Evolutionary conservation across 202 grass and related monocot genomes (phyloP).

Genomic region (Setaria viridis): DNA sequence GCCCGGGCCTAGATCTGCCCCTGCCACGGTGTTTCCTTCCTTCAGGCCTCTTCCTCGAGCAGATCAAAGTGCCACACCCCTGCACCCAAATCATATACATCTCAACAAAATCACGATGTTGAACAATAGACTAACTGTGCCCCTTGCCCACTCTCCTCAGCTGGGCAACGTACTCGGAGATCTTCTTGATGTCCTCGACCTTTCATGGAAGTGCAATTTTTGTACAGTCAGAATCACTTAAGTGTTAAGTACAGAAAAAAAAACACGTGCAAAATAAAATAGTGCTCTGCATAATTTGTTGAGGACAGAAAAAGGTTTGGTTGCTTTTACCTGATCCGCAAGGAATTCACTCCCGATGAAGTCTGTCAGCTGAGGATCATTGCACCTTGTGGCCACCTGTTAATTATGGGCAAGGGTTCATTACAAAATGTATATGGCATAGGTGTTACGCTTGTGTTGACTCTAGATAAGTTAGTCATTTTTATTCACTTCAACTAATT

Average conservation of each 20-base stretch:
- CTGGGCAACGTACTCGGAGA: constrained; percentile 78
- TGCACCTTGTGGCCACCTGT: constrained; percentile 68
- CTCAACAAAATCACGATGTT: constrained; percentile 4
- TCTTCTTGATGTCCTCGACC: constrained; percentile 93
- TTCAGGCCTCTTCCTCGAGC: constrained; percentile 62
- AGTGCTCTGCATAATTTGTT: neutral
- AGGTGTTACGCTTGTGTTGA: neutral
- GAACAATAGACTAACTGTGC: constrained; percentile 60
- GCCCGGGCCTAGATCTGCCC: too few species aligned
- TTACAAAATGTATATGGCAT: neutral
- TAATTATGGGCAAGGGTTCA: constrained; percentile 31
- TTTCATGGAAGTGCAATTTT: constrained; percentile 12
- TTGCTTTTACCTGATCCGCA: constrained; percentile 67
- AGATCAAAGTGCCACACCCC: constrained; percentile 94
- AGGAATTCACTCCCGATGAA: constrained; percentile 87
- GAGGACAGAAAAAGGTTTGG: neutral
- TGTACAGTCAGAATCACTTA: neutral
- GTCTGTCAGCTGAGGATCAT: constrained; percentile 80
- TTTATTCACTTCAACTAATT: neutral
- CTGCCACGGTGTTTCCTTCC: neutral
- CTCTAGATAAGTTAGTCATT: neutral
- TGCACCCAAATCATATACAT: constrained; percentile 34
- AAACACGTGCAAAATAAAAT: neutral
- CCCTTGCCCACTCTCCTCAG: constrained; percentile 91
- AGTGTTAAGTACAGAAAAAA: neutral